Base-by-base conservation (phyloP, 2,329 filamentous ascomycete species). In the Cladophialophora psammophila region DNA sequence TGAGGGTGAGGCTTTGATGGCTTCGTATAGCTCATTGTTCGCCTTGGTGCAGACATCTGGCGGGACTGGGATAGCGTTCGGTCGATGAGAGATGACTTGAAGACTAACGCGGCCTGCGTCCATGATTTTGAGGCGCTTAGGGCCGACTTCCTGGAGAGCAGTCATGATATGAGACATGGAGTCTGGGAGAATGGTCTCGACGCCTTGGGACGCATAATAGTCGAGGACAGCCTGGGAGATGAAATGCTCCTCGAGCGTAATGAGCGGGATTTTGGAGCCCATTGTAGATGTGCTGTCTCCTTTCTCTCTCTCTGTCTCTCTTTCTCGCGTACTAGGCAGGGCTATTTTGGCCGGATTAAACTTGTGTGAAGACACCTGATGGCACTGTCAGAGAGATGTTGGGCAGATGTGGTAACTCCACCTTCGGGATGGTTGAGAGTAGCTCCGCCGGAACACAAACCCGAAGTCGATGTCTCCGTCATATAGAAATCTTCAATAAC, bases 1-100 rank as follows among this genome's bases (percentile, higher is more conserved):
- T 10, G 57, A 26, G 10, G 68, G 63, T 12, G 65, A 70, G 31
- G 79, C 74, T 20, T 71, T 74, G 36, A 82, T 78, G 2, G 71
- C 71, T 35, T 68, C 63, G 60, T 65, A 52, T 12, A 72, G 61
- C 38, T 72, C 68, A 20, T 68, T 13, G 54, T 72, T 72, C 12
- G 71, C 68, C 10, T 64, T 66, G 2, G 36, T 61, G 60, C 71
- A 72, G 42, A 70, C 59, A 13, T 68, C 63, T 5, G 69, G 66
- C 2, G 71, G 69, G 2, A 69, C 18, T 7, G 70, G 63, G 18
- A 67, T 63, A 5, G 70, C 57, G 42, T 69, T 70, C 5, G 71
- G 69, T 34, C 64, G 61, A 59, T 72, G 71, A 2, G 69, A 72
- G 60, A 72, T 70, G 35, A 72, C 65, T 65, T 72, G 71, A 35